Evolutionary conservation across 805 yeast genomes (phyloP).

Genomic region (Starmerella apicola): DNA sequence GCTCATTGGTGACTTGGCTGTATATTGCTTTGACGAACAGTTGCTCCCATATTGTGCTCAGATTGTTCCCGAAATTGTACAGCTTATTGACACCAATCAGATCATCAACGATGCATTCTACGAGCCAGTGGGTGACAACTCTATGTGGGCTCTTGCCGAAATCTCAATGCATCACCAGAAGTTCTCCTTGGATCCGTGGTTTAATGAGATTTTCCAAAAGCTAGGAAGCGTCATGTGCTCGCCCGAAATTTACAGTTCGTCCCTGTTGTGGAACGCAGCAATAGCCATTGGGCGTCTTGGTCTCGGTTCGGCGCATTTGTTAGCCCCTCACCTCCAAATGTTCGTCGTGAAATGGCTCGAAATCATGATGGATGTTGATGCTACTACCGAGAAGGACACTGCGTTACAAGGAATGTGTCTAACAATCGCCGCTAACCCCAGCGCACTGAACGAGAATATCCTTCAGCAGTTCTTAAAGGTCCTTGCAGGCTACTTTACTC

Average conservation of each 20-base stretch:
- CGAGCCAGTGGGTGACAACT: constrained; percentile 69
- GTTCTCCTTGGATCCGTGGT: constrained; percentile 36
- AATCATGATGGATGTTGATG: constrained; percentile 52
- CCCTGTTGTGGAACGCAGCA: constrained; percentile 72
- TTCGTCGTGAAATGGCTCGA: constrained; percentile 60
- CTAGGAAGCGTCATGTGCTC: constrained; percentile 51
- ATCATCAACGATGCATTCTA: constrained; percentile 39
- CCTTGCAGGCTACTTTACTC: constrained; percentile 25
- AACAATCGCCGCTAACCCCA: constrained; percentile 53
- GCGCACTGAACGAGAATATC: constrained; percentile 40
- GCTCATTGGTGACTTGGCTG: constrained; percentile 78
- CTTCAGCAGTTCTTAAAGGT: constrained; percentile 18
- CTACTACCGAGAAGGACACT: constrained; percentile 78
- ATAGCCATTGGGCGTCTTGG: constrained; percentile 85
- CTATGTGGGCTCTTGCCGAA: constrained; percentile 91
- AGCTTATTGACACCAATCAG: constrained; percentile 34
- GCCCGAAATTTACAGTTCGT: constrained; percentile 36
- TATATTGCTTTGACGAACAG: constrained; percentile 35
- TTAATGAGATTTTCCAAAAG: constrained; percentile 41
- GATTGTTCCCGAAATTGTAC: constrained; percentile 37
- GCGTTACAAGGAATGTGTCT: constrained; percentile 76
- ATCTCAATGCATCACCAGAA: constrained; percentile 45
- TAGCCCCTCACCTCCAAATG: constrained; percentile 46
- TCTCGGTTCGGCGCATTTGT: constrained; percentile 42
- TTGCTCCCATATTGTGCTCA: constrained; percentile 25